Evolutionary conservation across 2,329 filamentous ascomycete species (phyloP), one percentile per base, ranked within the genome.

Genomic region (Didymosphaeria variabile): DNA sequence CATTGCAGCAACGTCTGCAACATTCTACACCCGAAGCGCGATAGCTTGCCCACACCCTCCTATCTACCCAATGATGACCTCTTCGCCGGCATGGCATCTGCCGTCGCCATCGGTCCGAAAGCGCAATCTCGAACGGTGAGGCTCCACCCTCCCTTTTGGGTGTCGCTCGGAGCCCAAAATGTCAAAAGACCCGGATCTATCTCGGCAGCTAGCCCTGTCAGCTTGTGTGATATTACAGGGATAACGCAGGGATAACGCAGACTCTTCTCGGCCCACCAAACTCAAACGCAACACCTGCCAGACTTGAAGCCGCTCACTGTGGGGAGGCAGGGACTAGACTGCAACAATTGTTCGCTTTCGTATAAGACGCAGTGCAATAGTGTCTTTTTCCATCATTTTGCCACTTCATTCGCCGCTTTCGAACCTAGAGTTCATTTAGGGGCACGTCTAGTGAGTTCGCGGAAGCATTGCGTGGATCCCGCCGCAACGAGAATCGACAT

Each of bases 191-290:
- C 45, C 15, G 47, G 47, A 17, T 13, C 31, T 15, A 15, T 38
- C n/a, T 19, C 17, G 47, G 47, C 47, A 34, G 34, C 32, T 40
- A 40, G 50, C 15, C 34, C 50, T 42, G 50, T 53, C 34, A 40
- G 19, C 19, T 26, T 34, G 19, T 7, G 21, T 38, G 32, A 3
- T 52, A 7, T 29, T n/a, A 34, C 50, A 53, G 17, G 50, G 50
- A 53, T 53, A 42, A 12, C 32, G 50, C 50, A 53, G 17, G 50
- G 50, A 53, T 53, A 42, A 12, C 17, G 50, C 50, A 53, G 40
- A 53, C 17, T 53, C 50, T 42, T 34, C 34, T n/a, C 34, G 34
- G 50, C 12, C 21, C 34, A 19, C 21, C 17, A 17, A 47, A 26
- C 13, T 21, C 26, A 47, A 47, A 6, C 45, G 45, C 45, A 26